Evolutionary conservation across 345 rosid genomes (phyloP).

Genomic region (Brassica rapa): DNA sequence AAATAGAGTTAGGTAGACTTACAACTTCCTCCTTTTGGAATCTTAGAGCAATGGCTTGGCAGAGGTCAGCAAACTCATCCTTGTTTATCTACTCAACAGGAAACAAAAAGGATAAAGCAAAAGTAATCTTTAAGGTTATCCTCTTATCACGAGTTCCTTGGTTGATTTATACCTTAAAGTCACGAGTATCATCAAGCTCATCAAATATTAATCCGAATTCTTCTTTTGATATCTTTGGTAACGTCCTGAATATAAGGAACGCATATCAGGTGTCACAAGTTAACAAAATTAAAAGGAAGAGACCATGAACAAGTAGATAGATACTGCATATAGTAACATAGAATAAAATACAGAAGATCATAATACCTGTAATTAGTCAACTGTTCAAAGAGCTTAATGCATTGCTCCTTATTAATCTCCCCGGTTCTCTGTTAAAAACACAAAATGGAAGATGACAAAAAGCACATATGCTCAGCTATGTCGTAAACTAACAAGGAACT

Average conservation of each 20-base stretch:
- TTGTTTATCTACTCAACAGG: constrained; percentile 63
- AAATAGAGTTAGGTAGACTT: constrained; percentile 45
- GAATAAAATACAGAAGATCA: not conserved
- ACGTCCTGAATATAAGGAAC: constrained; percentile 51
- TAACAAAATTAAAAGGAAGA: constrained; percentile 12
- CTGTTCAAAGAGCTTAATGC: constrained; percentile 72
- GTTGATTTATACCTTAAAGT: constrained; percentile 71
- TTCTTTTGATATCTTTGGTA: constrained; percentile 83
- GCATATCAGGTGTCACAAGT: constrained; percentile 10
- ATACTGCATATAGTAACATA: not conserved
- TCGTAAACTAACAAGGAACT: not conserved
- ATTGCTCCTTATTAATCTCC: constrained; percentile 69
- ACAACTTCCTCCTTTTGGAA: constrained; percentile 90
- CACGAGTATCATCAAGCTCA: constrained; percentile 89
- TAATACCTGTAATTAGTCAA: constrained; percentile 83
- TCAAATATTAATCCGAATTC: constrained; percentile 84
- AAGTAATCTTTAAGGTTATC: not conserved
- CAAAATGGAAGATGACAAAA: not conserved
- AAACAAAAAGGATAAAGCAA: constrained; percentile 4
- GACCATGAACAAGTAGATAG: not conserved
- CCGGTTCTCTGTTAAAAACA: constrained; percentile 59
- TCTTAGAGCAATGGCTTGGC: constrained; percentile 91
- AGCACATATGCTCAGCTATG: constrained; percentile 12
- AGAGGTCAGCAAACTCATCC: constrained; percentile 89
- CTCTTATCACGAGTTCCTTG: not conserved